phyloP scores from a whole-genome alignment of 106 monocot species.

The Dioscorea dumetorum region DNA sequence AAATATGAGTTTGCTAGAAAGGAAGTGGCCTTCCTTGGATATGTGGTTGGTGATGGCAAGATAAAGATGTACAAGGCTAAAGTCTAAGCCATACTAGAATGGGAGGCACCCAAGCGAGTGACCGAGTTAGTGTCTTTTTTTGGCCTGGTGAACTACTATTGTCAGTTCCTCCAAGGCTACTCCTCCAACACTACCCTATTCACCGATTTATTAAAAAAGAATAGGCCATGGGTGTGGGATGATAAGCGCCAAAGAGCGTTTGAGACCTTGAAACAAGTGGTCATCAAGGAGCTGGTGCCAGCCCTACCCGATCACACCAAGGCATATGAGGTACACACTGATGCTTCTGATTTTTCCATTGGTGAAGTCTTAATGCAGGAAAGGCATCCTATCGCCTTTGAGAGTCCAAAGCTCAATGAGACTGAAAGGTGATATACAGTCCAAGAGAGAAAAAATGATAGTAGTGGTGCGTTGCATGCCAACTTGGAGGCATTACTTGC shows the following conservation, averaged over 20 bases:
- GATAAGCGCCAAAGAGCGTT: too few relatives aligned
- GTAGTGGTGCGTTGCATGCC: constrained; percentile 4
- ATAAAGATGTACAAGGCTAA: neutral
- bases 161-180: too few relatives aligned
- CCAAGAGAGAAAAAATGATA: constrained; percentile 7
- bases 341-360: too few relatives aligned
- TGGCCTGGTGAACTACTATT: too few relatives aligned
- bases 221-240: too few relatives aligned
- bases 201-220: too few relatives aligned
- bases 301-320: too few relatives aligned
- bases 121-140: constrained; percentile 2
- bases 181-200: too few relatives aligned
- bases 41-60: neutral
- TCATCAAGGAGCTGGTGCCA: too few relatives aligned
- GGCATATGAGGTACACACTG: too few relatives aligned
- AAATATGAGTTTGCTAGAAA: neutral
- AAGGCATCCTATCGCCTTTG: neutral
- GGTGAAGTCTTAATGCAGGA: too few relatives aligned
- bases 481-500: constrained; percentile 4
- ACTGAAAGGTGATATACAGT: neutral
- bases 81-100: neutral
- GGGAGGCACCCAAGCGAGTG: neutral
- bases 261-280: too few relatives aligned
- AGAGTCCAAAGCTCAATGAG: constrained; percentile 1
- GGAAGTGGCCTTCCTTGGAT: neutral